Evolutionary conservation across 805 yeast genomes (phyloP).

Genomic region (Starmerella tilneyi): DNA sequence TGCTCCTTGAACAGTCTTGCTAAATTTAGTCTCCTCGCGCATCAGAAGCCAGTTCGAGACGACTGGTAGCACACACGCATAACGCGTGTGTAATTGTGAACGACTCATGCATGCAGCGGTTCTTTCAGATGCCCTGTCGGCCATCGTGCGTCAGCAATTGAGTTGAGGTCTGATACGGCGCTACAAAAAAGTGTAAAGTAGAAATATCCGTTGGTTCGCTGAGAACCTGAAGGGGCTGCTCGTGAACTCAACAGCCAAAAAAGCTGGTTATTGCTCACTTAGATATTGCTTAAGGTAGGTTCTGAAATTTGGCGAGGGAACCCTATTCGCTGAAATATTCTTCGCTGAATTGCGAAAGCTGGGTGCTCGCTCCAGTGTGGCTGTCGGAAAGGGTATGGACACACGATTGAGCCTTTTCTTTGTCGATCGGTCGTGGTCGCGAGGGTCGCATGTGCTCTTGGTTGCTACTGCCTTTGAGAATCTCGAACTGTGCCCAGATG

Average conservation of each 20-base stretch:
- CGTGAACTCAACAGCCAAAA: not conserved
- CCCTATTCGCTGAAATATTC: not conserved
- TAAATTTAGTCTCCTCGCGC: not conserved
- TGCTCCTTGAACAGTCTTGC: not conserved
- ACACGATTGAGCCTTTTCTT: not conserved
- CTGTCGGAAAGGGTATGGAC: not conserved
- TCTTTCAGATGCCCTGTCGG: too few species aligned
- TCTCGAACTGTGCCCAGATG: slow-evolving; percentile 24
- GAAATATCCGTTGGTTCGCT: too few species aligned
- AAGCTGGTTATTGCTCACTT: not conserved
- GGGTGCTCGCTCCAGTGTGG: not conserved
- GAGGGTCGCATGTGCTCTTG: not conserved
- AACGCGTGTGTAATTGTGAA: too few species aligned
- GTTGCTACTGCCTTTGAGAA: not conserved
- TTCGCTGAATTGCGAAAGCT: not conserved
- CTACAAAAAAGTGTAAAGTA: too few species aligned
- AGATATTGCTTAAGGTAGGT: not conserved
- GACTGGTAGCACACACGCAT: too few species aligned
- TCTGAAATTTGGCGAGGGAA: too few species aligned
- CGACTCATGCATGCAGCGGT: too few species aligned
- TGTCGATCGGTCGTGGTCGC: not conserved
- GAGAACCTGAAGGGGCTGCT: too few species aligned
- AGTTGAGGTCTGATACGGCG: too few species aligned
- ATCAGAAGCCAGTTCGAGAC: too few species aligned
- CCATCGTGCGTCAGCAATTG: too few species aligned